Evolutionary conservation across 2,329 filamentous ascomycete species (phyloP).

Genomic region (Fusarium bactridioides): DNA sequence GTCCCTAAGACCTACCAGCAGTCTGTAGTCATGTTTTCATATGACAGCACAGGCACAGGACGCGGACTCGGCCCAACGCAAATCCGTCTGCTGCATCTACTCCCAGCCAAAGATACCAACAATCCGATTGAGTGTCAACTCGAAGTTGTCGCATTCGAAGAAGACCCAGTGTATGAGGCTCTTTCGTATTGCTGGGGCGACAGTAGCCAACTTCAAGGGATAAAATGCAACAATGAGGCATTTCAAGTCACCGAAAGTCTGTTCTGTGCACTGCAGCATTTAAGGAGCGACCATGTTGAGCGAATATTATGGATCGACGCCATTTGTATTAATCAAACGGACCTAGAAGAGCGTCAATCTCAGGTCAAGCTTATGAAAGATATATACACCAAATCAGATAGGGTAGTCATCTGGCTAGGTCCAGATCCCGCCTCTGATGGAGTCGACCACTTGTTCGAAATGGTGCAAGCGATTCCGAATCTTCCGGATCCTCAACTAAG

Average conservation of each 20-base stretch:
- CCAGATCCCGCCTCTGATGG: not conserved
- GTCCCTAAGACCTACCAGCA: not conserved
- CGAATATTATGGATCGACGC: not conserved
- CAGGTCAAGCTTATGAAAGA: not conserved
- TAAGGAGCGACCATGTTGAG: not conserved
- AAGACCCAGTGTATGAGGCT: not conserved
- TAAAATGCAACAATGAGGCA: not conserved
- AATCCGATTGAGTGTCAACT: not conserved
- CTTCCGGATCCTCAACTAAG: not conserved
- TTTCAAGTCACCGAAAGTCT: not conserved
- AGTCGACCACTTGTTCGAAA: not conserved
- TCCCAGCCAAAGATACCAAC: not conserved
- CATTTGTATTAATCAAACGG: not conserved
- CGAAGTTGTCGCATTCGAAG: not conserved
- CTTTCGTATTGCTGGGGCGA: not conserved
- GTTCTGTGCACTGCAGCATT: not conserved
- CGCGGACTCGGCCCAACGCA: not conserved
- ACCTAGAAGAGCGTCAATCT: not conserved
- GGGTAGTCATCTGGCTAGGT: not conserved
- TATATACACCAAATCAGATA: not conserved
- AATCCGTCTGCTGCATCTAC: not conserved
- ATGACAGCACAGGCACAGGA: not conserved
- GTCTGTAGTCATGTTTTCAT: not conserved
- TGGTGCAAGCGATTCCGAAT: not conserved
- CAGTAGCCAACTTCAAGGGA: rapidly evolving